Evolutionary conservation across 2,329 filamentous ascomycete species (phyloP).

Genomic region (Trichoderma sp.): DNA sequence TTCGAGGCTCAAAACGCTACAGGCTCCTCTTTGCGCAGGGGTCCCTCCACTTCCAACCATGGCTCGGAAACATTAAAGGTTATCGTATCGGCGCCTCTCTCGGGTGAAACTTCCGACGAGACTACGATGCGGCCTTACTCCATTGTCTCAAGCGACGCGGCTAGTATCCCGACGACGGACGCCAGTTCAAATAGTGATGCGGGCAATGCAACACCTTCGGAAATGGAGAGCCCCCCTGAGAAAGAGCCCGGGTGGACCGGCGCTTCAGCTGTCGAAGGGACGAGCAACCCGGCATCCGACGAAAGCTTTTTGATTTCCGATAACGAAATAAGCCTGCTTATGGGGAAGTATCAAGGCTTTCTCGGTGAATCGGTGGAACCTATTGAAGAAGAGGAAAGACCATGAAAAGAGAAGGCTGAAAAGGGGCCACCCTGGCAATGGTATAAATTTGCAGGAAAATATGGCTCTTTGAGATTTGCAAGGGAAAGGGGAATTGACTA

Average conservation of each 20-base stretch:
- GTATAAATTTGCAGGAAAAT: neutral
- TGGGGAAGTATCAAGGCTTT: constrained; percentile 37
- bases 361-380: constrained; percentile 35
- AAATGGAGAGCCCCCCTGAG: constrained; percentile 33
- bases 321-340: constrained; percentile 36
- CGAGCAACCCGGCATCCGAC: constrained; percentile 29
- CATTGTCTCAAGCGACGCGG: constrained; percentile 37
- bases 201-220: constrained; percentile 38
- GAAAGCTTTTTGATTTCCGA: constrained; percentile 34
- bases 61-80: constrained; percentile 14
- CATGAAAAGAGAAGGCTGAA: constrained; percentile 22
- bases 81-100: constrained; percentile 16
- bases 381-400: constrained; percentile 41
- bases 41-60: constrained; percentile 7
- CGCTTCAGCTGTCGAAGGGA: constrained; percentile 22
- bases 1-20: constrained; percentile 30
- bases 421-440: neutral
- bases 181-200: constrained; percentile 27
- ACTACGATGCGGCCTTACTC: constrained; percentile 23
- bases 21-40: constrained; percentile 18
- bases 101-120: neutral
- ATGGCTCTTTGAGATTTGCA: neutral
- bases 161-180: constrained; percentile 38
- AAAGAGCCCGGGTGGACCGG: constrained; percentile 28
- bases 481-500: neutral